A percentile compares a stretch with the other conserved stretches of the same genome.
Evolutionary conservation across 208 protist species (phyloP).

Genomic region (Trypanosoma boissoni): DNA sequence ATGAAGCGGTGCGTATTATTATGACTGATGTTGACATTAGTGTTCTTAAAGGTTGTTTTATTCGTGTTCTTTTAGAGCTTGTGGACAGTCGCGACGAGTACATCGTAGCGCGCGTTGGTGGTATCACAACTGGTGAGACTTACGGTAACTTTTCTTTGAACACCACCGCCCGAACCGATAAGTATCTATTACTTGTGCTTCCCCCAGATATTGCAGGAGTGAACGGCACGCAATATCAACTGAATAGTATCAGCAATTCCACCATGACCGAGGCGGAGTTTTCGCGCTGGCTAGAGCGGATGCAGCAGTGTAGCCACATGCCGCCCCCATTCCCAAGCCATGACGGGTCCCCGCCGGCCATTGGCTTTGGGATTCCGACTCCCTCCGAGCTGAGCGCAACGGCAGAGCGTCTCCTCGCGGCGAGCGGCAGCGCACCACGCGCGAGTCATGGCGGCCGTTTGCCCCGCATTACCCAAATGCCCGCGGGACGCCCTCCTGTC

Average conservation of each 20-base stretch:
- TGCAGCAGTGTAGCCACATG: slow-evolving; percentile 22
- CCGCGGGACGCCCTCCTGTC: background rate
- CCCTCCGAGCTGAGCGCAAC: slow-evolving; percentile 27
- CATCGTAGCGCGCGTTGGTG: slow-evolving; percentile 51
- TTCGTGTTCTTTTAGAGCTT: slow-evolving; percentile 76
- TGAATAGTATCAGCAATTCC: slow-evolving; percentile 87
- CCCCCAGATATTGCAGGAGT: slow-evolving; percentile 43
- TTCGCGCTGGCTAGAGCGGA: slow-evolving; percentile 46
- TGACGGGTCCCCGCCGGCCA: background rate
- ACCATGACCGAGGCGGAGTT: slow-evolving; percentile 70
- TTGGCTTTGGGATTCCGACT: slow-evolving; percentile 26
- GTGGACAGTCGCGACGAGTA: slow-evolving; percentile 56
- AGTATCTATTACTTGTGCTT: slow-evolving; percentile 56
- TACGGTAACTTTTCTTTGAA: slow-evolving; percentile 75
- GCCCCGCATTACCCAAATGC: slow-evolving; percentile 7
- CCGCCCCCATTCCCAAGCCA: background rate
- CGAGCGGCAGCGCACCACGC: slow-evolving; percentile 1
- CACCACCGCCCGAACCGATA: slow-evolving; percentile 34
- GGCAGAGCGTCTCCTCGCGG: background rate
- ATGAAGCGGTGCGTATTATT: slow-evolving; percentile 62
- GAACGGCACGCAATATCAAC: slow-evolving; percentile 74
- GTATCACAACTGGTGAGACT: slow-evolving; percentile 39
- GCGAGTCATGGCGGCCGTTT: slow-evolving; percentile 15
- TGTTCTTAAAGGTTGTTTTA: slow-evolving; percentile 50
- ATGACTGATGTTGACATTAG: slow-evolving; percentile 13